A percentile compares a stretch with the other conserved stretches of the same genome.
These are phyloP conservation scores for Suillus brevipes DNA, from an alignment of 768 basidiomycete genomes.

Conservation along the genomic window DNA sequence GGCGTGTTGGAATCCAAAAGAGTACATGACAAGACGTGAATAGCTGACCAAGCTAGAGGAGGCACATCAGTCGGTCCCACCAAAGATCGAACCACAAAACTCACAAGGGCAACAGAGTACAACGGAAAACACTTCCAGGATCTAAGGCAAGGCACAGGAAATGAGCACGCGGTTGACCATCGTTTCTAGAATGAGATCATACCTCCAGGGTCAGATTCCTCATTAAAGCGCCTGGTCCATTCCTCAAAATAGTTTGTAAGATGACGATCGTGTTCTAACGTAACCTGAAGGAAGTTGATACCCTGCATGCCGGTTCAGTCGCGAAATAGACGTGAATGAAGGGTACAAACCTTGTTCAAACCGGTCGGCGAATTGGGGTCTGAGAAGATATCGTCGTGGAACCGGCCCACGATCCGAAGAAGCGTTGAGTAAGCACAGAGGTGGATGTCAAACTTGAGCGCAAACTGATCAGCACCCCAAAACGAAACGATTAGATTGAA, in stretches of 20 bases:
- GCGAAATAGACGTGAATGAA: neutral
- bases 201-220: constrained; percentile 63
- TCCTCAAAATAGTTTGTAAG: constrained; percentile 64
- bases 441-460: constrained; percentile 67
- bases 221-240: constrained; percentile 59
- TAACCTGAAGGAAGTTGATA: constrained; percentile 68
- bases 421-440: constrained; percentile 72
- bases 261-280: constrained; percentile 57
- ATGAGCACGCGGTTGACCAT: neutral
- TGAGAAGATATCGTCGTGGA: constrained; percentile 78
- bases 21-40: constrained; percentile 82
- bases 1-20: constrained; percentile 84
- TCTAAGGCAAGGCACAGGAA: constrained; percentile 39
- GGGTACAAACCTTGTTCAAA: constrained; percentile 57
- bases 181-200: constrained; percentile 5
- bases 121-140: constrained; percentile 58
- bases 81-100: constrained; percentile 26
- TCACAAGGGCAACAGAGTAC: constrained; percentile 72
- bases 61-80: constrained; percentile 12
- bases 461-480: neutral
- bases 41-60: constrained; percentile 65
- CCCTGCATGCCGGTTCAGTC: constrained; percentile 37
- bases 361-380: constrained; percentile 67
- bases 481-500: neutral
- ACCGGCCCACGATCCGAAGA: constrained; percentile 67